Evolutionary conservation across 2,329 filamentous ascomycete species (phyloP).

Genomic region (Cladosporium colombiae): DNA sequence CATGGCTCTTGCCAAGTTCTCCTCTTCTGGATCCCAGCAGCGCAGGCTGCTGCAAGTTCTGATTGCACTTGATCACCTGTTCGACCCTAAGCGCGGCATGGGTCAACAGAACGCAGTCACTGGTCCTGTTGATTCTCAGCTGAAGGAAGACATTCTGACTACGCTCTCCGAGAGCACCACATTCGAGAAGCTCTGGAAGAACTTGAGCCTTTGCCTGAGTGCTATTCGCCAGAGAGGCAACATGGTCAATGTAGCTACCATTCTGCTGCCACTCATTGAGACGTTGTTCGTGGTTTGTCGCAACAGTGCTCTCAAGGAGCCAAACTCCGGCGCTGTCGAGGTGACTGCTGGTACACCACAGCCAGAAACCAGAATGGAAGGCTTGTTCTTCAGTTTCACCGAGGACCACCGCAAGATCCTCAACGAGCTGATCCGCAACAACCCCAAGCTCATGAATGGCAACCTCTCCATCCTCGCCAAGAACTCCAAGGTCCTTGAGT

Average conservation of each 20-base stretch:
- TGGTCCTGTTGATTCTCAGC: constrained; percentile 52
- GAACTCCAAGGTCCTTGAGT: constrained; percentile 97
- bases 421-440: constrained; percentile 95
- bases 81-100: constrained; percentile 71
- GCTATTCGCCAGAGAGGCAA: constrained; percentile 89
- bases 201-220: constrained; percentile 82
- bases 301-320: constrained; percentile 80
- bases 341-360: constrained; percentile 63
- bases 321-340: constrained; percentile 52
- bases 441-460: constrained; percentile 97
- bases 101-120: constrained; percentile 48
- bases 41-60: constrained; percentile 91
- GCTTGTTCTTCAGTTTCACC: constrained; percentile 93
- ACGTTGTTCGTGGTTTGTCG: constrained; percentile 99
- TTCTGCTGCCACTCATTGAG: constrained; percentile 90
- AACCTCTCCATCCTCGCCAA: constrained; percentile 95
- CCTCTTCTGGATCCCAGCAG: constrained; percentile 91
- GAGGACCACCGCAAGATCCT: constrained; percentile 97
- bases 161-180: constrained; percentile 88
- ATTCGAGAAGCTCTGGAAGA: constrained; percentile 88
- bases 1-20: constrained; percentile 91
- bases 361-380: constrained; percentile 80
- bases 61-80: constrained; percentile 92
- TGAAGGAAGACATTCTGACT: constrained; percentile 80
- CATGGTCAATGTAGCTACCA: constrained; percentile 96